Base-by-base conservation (phyloP, 2,329 filamentous ascomycete species). In the Helotiales sp. region DNA sequence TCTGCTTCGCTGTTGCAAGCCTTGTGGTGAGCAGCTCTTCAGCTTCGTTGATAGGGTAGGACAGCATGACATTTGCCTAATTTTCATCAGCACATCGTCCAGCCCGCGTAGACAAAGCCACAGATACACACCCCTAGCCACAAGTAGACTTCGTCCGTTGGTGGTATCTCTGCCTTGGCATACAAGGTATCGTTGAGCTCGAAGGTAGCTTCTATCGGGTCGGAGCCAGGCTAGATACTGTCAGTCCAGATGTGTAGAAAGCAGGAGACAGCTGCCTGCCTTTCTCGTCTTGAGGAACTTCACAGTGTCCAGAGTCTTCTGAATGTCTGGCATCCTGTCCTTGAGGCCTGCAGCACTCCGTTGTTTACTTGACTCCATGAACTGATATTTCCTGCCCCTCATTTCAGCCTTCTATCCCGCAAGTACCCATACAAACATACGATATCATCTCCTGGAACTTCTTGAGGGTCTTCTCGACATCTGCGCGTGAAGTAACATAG, bases 271-370 rank as follows among this genome's bases (percentile, higher is more conserved):
- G 33, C 10, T 15, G 47, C 75, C 25, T 74, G 90, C 89, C 75
- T 88, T 88, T 71, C 89, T 83, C 58, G 86, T 81, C 76, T 90
- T 88, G 61, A 99, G 73, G 69, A 98, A 98, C 57, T 80, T 82
- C 51, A 98, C 93, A 17, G 91, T 95, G 59, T 98, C 93, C 59
- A 98, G 77, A 0, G 95, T 98, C 80, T 97, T 97, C 69, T 91
- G 87, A 64, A 99, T 98, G 73, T 99, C 95, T 0, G 95, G 95
- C 65, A 99, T 92, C 79, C 98, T 99, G 71, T 97, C 93, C 70
- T 88, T 90, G 55, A 99, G 78, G 2, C 93, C 92, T 3, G 82
- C 80, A 53, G 90, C 88, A 48, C 95, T 85, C 63, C 91, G 84
- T 74, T 96, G 89, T 58, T 95, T 90, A 75, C 96, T 98, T 72